Base-by-base conservation (phyloP, 345 rosid genomes). In the Eucalyptus rudis region DNA sequence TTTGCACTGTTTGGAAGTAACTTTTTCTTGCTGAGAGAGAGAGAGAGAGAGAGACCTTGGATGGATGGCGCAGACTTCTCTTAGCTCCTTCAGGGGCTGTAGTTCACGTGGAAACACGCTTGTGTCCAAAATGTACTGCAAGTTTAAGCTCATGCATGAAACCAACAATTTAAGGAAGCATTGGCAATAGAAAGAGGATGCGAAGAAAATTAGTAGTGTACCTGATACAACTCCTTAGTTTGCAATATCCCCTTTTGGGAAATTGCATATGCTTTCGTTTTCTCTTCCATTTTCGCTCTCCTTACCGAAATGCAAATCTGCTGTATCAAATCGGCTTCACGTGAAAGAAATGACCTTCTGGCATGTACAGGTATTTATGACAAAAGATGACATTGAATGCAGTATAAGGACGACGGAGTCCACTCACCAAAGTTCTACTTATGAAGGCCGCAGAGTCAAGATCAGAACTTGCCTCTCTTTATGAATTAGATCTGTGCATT, bases 31-130 rank as follows among this genome's bases (percentile, higher is more conserved):
- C 15, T 1, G 68, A 13, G 71, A 64, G 33, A 62, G 25, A 71
- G 80, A 68, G 11, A 33, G 80, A 68, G 81, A 68, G 79, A 66
- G 11, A 68, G 83, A 93, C 95, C 85, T 20, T 12, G 97, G 97
- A 49, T 94, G 96, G 92, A 33, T 87, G 83, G 93, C 94, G 47
- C 95, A 94, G 31, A 91, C 86, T 66, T 90, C 90, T 84, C 97
- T 93, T 27, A 97, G 94, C 91, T 97, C 97, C 91, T 91, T 95
- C 43, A 97, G 93, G 86, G 90, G 89, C 89, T 93, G 92, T 13
- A 93, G 91, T 83, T 96, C 99, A 12, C 96, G 94, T 10, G 98
- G 95, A 86, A 90, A 94, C 88, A 97, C 98, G 79, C 93, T 95
- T 2, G 95, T 96, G 91, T 93, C 95, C 76, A 95, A 87, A 45